Base-by-base conservation (phyloP, 2,329 filamentous ascomycete species). In the Aureobasidium namibiae region DNA sequence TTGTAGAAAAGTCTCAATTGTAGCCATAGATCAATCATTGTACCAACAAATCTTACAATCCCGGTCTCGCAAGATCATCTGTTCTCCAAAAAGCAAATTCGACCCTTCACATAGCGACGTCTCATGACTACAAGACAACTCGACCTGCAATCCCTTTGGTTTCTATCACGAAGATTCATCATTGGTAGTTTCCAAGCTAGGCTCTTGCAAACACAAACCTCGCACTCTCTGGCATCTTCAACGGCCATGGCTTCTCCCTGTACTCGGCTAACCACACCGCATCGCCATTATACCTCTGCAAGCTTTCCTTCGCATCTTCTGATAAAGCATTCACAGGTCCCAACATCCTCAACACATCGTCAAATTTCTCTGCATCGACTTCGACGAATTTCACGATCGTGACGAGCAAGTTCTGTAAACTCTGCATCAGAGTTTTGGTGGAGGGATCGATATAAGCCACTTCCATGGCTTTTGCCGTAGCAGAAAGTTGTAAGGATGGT, bases 201-300 rank as follows among this genome's bases (percentile, higher is more conserved):
- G 23, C 42, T 23, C 39, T 33, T n/a, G 42, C 54, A 57, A 57
- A 57, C 7, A 16, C 33, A 48, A 57, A 57, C 6, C 54, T 48
- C 23, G 41, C 38, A 2, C n/a, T 34, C 4, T 29, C 10, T 9
- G 39, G 36, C n/a, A 16, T 10, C 8, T 59, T 36, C 46, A 59
- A 14, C 5, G 23, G 21, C 45, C 48, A 36, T 4, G 57, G 39
- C 16, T 29, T 14, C 14, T 18, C 31, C 16, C 46, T 26, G 14
- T 45, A 59, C 11, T 23, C 14, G 10, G 57, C 57, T n/a, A 92
- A 72, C 90, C 90, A 95, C 4, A 94, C 86, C 1, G 87, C 86
- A 75, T 94, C 89, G 1, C 80, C 76, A 69, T 92, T 91, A 56
- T 87, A 74, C 3, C 69, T 73, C 64, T 88, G 83, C 46, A 94